phyloP scores from a whole-genome alignment of 2,329 filamentous ascomycete species.

The Blastomyces parvus region DNA sequence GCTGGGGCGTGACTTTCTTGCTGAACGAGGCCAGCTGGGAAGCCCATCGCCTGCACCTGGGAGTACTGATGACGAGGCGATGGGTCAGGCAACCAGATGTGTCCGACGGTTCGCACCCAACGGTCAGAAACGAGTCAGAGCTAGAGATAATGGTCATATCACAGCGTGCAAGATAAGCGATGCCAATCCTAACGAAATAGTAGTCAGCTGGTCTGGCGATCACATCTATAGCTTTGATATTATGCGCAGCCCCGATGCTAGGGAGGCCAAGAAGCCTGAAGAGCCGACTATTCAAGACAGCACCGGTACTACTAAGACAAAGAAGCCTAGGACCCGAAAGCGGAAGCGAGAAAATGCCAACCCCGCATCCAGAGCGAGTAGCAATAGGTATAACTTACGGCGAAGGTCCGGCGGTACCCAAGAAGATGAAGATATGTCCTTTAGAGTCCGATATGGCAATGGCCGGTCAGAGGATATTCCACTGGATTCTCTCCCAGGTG shows the following conservation, averaged over 20 bases:
- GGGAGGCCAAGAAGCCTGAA: constrained; percentile 30
- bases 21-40: constrained; percentile 43
- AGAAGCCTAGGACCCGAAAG: constrained; percentile 40
- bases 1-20: constrained; percentile 50
- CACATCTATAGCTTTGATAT: constrained; percentile 59
- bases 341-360: constrained; percentile 47
- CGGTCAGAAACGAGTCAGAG: constrained; percentile 41
- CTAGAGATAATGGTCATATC: constrained; percentile 52
- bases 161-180: constrained; percentile 63
- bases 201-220: constrained; percentile 60
- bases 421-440: constrained; percentile 37
- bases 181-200: constrained; percentile 56
- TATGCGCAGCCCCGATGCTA: constrained; percentile 47
- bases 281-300: constrained; percentile 21
- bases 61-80: constrained; percentile 44
- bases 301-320: constrained; percentile 23
- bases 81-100: constrained; percentile 53
- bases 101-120: constrained; percentile 57
- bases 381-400: constrained; percentile 39
- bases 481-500: constrained; percentile 30
- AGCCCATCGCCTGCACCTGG: constrained; percentile 33
- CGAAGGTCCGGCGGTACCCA: constrained; percentile 36
- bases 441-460: constrained; percentile 51
- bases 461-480: constrained; percentile 51
- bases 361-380: constrained; percentile 36